phyloP scores from a whole-genome alignment of 2,329 filamentous ascomycete genomes.

The Cytospora piceicola region DNA sequence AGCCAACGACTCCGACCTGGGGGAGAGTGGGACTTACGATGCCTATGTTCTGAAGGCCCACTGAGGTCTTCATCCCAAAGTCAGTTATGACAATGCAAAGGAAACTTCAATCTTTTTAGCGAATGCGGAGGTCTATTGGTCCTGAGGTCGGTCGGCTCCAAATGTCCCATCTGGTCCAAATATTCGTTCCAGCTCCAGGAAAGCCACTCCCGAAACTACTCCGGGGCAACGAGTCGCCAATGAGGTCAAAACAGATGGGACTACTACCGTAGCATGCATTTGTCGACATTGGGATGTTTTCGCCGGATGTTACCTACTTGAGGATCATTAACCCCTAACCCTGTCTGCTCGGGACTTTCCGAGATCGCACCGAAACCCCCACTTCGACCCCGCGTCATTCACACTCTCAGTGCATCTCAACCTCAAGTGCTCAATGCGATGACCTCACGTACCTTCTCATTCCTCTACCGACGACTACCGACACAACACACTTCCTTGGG shows the following conservation, averaged over 20 bases:
- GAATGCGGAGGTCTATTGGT: too few relatives aligned
- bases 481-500: neutral
- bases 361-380: conserved; percentile 22
- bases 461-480: conserved; percentile 6
- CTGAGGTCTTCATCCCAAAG: neutral
- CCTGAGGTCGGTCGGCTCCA: too few relatives aligned
- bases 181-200: too few relatives aligned
- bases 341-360: neutral
- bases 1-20: too few relatives aligned
- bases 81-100: neutral
- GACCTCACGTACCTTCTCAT: conserved; percentile 9
- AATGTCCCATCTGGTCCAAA: too few relatives aligned
- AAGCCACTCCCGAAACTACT: too few relatives aligned
- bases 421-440: conserved; percentile 20
- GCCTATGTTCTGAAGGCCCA: neutral
- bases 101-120: too few relatives aligned
- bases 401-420: conserved; percentile 4
- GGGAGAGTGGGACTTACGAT: too few relatives aligned
- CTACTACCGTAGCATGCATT: neutral
- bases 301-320: conserved; percentile 5
- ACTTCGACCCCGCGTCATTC: conserved; percentile 16
- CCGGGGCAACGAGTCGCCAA: neutral
- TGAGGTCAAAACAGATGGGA: neutral
- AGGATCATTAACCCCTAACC: neutral
- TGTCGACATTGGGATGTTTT: neutral